Conservation (phyloP, 352 stramenopile genomes). For the Phytophthora syringae region DNA sequence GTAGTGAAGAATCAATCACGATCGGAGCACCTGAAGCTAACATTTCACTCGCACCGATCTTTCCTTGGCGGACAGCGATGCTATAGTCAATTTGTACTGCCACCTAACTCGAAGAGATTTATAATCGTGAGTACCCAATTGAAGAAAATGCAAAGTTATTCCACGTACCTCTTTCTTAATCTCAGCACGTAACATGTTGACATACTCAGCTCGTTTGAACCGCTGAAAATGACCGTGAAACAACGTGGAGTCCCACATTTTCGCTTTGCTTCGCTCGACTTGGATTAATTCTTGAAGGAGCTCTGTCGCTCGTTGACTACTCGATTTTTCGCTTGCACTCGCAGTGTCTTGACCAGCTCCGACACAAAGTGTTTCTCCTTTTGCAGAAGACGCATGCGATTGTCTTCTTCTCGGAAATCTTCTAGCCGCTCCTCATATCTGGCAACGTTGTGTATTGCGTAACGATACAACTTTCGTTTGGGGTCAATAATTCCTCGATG, state of each 20-base stretch:
- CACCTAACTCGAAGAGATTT: constrained; percentile 37
- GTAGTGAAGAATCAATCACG: background rate
- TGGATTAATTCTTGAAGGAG: constrained; percentile 69
- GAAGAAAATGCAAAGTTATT: background rate
- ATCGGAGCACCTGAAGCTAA: constrained; percentile 10
- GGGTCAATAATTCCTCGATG: constrained; percentile 7
- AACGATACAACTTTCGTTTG: constrained; percentile 21
- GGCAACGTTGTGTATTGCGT: constrained; percentile 13
- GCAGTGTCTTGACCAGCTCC: constrained; percentile 74
- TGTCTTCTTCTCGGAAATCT: constrained; percentile 76
- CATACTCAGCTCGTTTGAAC: constrained; percentile 66
- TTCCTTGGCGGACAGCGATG: constrained; percentile 39
- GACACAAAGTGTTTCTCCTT: constrained; percentile 74
- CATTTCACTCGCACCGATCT: constrained; percentile 28
- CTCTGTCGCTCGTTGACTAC: constrained; percentile 56
- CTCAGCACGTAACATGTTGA: constrained; percentile 63
- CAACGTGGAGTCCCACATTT: constrained; percentile 72
- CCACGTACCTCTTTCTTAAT: constrained; percentile 75
- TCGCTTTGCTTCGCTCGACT: constrained; percentile 61
- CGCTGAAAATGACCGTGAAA: constrained; percentile 74
- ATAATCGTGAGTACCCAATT: background rate
- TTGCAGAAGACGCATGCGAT: constrained; percentile 45
- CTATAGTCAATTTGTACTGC: constrained; percentile 69
- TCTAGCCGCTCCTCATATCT: constrained; percentile 60
- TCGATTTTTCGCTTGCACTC: constrained; percentile 72